Base-by-base conservation (phyloP, 129 eudicot genomes). In the Lactuca saligna region DNA sequence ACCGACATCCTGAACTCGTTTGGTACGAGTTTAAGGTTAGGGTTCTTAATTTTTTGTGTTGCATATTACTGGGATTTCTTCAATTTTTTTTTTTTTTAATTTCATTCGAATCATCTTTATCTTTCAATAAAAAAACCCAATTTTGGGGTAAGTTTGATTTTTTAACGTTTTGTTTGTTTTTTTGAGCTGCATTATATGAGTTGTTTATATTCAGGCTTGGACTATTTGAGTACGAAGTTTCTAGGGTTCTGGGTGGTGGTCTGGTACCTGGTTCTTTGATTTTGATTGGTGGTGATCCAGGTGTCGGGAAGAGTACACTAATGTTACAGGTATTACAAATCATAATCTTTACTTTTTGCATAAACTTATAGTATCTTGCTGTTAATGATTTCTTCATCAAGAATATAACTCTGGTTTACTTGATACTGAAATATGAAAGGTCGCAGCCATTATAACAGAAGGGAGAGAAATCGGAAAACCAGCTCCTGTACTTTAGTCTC, bases 261-360 rank as follows among this genome's bases (percentile, higher is more conserved):
- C 71, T 88, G 49, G 89, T 88, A 64, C 96, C 96, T 75, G 96
- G 96, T 69, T 88, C 89, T 66, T 78, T 88, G 78, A 79, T 83
- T 51, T 79, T 85, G 66, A 72, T 88, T 62, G 89, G 91, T 58
- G 91, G 96, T 62, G 96, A 88, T 85, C 99, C 99, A 48, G 99
- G 99, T 73, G 97, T 94, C 70, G 99, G 97, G 44, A 94, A 94
- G 78, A 94, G 97, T 63, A 94, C 99, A 16, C 62, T 94, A 53
- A 59, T 87, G 81, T 81, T 94, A 68, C 96, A 94, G 97, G 97
- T 94, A 73, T 55, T 59, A 0, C 10, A 41, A 8, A 67, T 17
- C 70, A 20, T 67, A 10, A 38, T 65, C 34, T 25, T 20, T 33
- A 42, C 44, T 37, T 25, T 14, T 13, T 61, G 25, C 53, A 9